Percentiles rank a stretch among this genome's conserved stretches.
These are phyloP conservation scores for Wickerhamiella lipophila DNA, from an alignment of 805 yeast genomes.

Conservation along the genomic window DNA sequence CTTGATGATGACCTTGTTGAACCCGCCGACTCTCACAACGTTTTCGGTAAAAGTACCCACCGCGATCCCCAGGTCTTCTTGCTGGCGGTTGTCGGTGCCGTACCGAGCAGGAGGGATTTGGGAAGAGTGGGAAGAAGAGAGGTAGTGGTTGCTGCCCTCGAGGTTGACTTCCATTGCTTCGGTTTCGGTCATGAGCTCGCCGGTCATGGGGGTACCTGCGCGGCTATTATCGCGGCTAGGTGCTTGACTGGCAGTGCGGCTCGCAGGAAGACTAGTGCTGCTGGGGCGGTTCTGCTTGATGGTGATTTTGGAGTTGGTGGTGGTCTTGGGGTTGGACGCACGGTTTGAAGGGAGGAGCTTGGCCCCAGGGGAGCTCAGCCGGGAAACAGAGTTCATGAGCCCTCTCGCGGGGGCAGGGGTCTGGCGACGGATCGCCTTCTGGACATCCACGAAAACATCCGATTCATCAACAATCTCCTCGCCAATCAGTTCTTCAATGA, in stretches of 20 bases:
- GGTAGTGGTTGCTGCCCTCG: not conserved
- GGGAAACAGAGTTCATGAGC: slow-evolving; percentile 8
- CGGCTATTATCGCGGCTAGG: not conserved
- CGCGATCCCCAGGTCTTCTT: not conserved
- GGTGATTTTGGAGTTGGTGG: slow-evolving; percentile 50
- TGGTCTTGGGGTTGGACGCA: slow-evolving; percentile 54
- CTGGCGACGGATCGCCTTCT: slow-evolving; percentile 58
- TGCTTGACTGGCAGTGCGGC: not conserved
- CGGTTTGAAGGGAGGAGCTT: slow-evolving; percentile 33
- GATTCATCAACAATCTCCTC: slow-evolving; percentile 95
- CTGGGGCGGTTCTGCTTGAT: slow-evolving; percentile 34
- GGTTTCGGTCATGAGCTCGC: slow-evolving; percentile 14
- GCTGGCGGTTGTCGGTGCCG: not conserved
- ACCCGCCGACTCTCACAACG: slow-evolving; percentile 72
- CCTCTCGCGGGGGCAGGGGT: slow-evolving; percentile 31
- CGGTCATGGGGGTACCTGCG: slow-evolving; percentile 6
- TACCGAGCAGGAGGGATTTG: not conserved
- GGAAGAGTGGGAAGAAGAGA: not conserved
- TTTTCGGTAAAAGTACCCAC: slow-evolving; percentile 66
- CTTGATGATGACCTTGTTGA: slow-evolving; percentile 63
- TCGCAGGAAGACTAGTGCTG: not conserved
- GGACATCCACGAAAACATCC: slow-evolving; percentile 85
- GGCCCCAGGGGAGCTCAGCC: slow-evolving; percentile 7
- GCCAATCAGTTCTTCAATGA: slow-evolving; percentile 95
- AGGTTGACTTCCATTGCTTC: slow-evolving; percentile 17